Evolutionary conservation across 1,284 basidiomycete species (phyloP), one percentile per base, ranked within the genome.

Genomic region (Cutaneotrichosporon arboriforme): DNA sequence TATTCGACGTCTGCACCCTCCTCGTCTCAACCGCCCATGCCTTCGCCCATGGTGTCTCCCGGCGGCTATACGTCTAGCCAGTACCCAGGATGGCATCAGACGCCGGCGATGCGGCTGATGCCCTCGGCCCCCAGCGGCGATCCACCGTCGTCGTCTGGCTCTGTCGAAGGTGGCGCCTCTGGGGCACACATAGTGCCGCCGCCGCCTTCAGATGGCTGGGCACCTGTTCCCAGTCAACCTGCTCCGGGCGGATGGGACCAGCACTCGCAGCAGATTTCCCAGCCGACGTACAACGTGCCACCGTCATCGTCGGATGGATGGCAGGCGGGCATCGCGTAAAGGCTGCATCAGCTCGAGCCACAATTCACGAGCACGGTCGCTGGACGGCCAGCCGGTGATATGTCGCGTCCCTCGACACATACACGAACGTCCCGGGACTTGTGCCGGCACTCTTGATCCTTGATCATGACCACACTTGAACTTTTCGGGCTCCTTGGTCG

Each of bases 31-130:
- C 43, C 46, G 2, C 46, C 50, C 8, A 48, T 57, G 45, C 18
- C 59, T 4, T 60, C 59, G 18, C 59, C 59, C 3, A 49, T 57
- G 17, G 47, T 55, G 8, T 60, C 55, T 1, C 55, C 55, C 3
- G 45, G 41, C 17, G 55, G 55, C 20, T 37, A 41, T 7, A 17
- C 47, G 1, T 20, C 48, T 13, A 49, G 49, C 26, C 47, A 47
- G n/a, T 59, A 59, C 15, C 37, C 38, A 7, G 37, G 47, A 5
- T 56, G 54, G 58, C 58, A 59, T 21, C 51, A 46, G 17, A 51
- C 54, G 8, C 41, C 51, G 0, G 45, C 40, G 10, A 45, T 59
- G 35, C 51, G 58, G 18, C 37, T 51, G 12, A 46, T 55, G 51
- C 47, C 44, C 1, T 37, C 55, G 1, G 40, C 46, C 7, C 10